These are phyloP conservation scores for Claviceps pusilla DNA, from an alignment of 2,329 filamentous ascomycete genomes.

Conservation along the genomic window DNA sequence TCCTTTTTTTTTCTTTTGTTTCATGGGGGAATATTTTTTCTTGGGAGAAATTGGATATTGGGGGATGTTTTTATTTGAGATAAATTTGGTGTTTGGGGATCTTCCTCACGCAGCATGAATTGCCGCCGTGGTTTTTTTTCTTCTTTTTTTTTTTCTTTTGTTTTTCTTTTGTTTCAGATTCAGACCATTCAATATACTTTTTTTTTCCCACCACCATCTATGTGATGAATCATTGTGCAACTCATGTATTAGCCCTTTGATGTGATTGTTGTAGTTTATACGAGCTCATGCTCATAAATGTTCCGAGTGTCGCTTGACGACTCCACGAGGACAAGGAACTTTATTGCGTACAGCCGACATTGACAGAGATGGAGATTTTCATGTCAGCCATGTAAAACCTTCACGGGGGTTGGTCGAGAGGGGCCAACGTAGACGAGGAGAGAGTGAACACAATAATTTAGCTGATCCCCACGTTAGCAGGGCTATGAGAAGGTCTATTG, in stretches of 20 bases:
- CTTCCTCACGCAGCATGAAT: neutral
- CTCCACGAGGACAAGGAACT: neutral
- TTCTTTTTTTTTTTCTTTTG: too few species aligned
- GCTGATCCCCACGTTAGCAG: neutral
- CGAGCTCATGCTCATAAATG: neutral
- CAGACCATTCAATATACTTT: neutral
- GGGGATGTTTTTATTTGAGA: too few species aligned
- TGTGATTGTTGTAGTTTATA: neutral
- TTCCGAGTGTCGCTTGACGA: neutral
- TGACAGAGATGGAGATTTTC: too few species aligned
- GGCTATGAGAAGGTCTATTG: neutral
- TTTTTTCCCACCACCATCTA: neutral
- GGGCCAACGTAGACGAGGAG: too few species aligned
- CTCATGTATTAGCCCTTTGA: neutral
- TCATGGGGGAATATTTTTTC: too few species aligned
- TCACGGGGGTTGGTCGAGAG: too few species aligned
- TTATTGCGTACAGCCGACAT: neutral
- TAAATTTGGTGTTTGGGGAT: neutral
- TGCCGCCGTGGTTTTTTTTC: neutral
- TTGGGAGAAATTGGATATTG: neutral
- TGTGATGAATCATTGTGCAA: neutral
- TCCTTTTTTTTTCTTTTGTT: too few species aligned
- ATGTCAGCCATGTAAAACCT: too few species aligned
- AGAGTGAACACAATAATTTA: neutral
- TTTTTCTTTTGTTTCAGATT: too few species aligned